A percentile compares a stretch with the other conserved stretches of the same genome.
phyloP scores from a whole-genome alignment of 176 grass and related monocot species.

The Musa itinerans region DNA sequence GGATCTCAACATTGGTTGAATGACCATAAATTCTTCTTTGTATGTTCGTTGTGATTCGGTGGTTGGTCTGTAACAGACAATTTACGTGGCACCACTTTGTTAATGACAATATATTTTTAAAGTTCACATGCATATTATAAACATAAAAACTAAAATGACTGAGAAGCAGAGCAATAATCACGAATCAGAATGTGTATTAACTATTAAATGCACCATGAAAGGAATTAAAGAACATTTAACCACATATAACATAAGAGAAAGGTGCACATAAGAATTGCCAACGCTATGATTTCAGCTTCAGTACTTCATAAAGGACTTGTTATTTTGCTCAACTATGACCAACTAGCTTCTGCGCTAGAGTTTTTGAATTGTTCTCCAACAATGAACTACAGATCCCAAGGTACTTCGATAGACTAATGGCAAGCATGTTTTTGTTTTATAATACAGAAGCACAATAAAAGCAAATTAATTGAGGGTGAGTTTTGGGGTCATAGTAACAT shows the following conservation, averaged over 20 bases:
- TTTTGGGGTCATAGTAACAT: no score
- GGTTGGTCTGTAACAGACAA: conserved; percentile 43
- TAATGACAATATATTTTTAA: not conserved
- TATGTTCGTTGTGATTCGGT: conserved; percentile 67
- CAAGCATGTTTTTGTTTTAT: no score
- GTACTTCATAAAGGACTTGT: not conserved
- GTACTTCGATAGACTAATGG: not conserved
- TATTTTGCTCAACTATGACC: not conserved
- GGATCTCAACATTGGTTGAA: conserved; percentile 61
- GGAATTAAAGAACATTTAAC: not conserved
- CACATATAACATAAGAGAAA: not conserved
- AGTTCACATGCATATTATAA: not conserved
- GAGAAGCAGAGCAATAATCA: no score
- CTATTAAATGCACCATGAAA: not conserved
- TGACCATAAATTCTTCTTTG: conserved; percentile 84
- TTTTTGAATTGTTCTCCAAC: not conserved
- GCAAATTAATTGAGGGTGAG: no score
- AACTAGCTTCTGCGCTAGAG: not conserved
- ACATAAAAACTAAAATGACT: not conserved
- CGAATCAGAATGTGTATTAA: no score
- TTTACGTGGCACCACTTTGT: not conserved
- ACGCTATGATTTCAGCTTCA: not conserved
- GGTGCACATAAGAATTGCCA: not conserved
- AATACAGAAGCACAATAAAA: no score
- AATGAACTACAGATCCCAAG: not conserved